Evolutionary conservation across 1,139 yeast genomes (phyloP).

Genomic region (Komagataea norvegica): DNA sequence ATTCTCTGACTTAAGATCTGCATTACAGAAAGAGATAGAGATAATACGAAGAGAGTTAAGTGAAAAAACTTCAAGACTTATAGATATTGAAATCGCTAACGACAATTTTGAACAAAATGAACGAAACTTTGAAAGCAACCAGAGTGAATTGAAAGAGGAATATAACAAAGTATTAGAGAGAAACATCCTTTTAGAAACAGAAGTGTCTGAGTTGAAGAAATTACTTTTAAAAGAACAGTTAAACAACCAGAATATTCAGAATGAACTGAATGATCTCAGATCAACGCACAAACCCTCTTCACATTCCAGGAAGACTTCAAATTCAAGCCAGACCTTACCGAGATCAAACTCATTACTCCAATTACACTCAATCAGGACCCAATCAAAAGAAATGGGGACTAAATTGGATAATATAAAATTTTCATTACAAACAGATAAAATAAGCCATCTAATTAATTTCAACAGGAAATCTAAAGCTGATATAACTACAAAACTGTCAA

Average conservation of each 20-base stretch:
- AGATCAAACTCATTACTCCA: slow-evolving; percentile 27
- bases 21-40: slow-evolving; percentile 14
- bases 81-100: slow-evolving; percentile 28
- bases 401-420: slow-evolving; percentile 24
- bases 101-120: slow-evolving; percentile 29
- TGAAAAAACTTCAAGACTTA: slow-evolving; percentile 21
- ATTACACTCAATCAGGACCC: slow-evolving; percentile 27
- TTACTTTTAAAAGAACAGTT: slow-evolving; percentile 22
- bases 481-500: slow-evolving; percentile 13
- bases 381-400: slow-evolving; percentile 27
- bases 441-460: slow-evolving; percentile 7
- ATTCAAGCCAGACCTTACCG: slow-evolving; percentile 11
- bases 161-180: slow-evolving; percentile 23
- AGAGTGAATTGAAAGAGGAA: slow-evolving; percentile 23
- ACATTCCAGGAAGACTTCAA: neutral
- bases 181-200: slow-evolving; percentile 25
- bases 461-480: slow-evolving; percentile 11
- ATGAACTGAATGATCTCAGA: slow-evolving; percentile 20
- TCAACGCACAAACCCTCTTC: too few relatives aligned
- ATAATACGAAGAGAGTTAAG: slow-evolving; percentile 20
- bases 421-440: slow-evolving; percentile 14
- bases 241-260: slow-evolving; percentile 25
- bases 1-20: slow-evolving; percentile 10
- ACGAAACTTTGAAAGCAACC: slow-evolving; percentile 21
- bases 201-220: slow-evolving; percentile 21